These are phyloP conservation scores for Didymella lethalis DNA, from an alignment of 2,329 filamentous ascomycete genomes.

Conservation along the genomic window DNA sequence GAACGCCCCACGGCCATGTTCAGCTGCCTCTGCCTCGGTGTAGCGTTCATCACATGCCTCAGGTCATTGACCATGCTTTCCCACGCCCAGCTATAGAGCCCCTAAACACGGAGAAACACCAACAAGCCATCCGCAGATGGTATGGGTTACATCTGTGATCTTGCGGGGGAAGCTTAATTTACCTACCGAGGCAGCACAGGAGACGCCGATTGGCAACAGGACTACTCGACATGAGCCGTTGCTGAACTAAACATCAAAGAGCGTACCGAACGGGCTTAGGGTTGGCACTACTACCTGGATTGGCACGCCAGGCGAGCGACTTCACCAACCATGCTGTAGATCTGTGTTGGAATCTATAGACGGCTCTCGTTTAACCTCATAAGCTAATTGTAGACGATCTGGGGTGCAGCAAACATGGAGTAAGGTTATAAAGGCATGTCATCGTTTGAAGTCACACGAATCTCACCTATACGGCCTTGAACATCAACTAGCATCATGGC, in stretches of 20 bases:
- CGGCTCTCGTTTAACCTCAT: not conserved
- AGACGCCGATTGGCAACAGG: not conserved
- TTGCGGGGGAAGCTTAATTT: conserved; percentile 3
- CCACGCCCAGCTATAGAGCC: not conserved
- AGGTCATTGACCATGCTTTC: not conserved
- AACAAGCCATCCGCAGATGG: not conserved
- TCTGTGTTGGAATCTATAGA: not conserved
- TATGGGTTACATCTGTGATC: not conserved
- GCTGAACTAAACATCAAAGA: not conserved
- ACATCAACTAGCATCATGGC: not conserved
- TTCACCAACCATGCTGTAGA: not conserved
- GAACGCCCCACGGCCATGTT: not conserved
- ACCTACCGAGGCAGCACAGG: conserved; percentile 1
- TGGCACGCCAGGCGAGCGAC: not conserved
- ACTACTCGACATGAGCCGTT: not conserved
- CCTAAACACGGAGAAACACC: not conserved
- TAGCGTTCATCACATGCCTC: not conserved
- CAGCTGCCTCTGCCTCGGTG: not conserved
- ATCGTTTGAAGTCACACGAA: not conserved
- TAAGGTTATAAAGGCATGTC: not conserved
- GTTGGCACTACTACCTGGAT: not conserved
- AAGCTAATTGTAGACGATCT: not conserved
- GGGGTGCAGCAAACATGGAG: not conserved
- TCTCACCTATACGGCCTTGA: not conserved
- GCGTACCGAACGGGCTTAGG: conserved; percentile 4